Evolutionary conservation across 2,329 filamentous ascomycete genomes (phyloP).

Genomic region (Talaromyces pinophilus): DNA sequence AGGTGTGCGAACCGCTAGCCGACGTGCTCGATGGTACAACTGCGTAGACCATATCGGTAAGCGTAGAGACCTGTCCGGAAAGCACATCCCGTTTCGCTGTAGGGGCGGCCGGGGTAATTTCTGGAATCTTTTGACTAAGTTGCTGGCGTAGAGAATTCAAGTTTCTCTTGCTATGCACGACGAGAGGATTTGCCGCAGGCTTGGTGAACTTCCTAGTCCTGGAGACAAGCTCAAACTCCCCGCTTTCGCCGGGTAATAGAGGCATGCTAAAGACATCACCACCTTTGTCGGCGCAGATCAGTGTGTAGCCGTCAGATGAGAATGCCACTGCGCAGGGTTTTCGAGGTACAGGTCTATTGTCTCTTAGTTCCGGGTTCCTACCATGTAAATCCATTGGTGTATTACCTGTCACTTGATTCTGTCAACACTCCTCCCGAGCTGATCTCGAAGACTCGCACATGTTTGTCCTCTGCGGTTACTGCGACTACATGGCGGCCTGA

Average conservation of each 20-base stretch:
- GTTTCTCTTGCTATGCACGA: constrained; percentile 65
- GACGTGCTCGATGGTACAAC: constrained; percentile 50
- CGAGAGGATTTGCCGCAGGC: constrained; percentile 59
- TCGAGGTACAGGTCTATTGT: constrained; percentile 76
- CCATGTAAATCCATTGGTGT: not conserved
- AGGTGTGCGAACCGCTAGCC: constrained; percentile 53
- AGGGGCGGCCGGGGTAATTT: constrained; percentile 42
- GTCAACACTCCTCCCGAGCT: constrained; percentile 61
- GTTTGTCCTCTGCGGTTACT: constrained; percentile 89
- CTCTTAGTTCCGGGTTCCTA: constrained; percentile 1
- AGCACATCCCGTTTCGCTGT: constrained; percentile 75
- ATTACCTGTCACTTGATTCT: constrained; percentile 71
- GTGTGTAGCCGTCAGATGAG: constrained; percentile 67
- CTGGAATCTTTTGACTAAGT: constrained; percentile 49
- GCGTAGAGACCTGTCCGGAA: constrained; percentile 91
- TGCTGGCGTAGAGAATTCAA: constrained; percentile 60
- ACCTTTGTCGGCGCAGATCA: constrained; percentile 90
- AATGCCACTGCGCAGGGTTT: constrained; percentile 76
- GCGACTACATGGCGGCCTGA: constrained; percentile 69
- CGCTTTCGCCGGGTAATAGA: constrained; percentile 53
- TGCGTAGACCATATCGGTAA: constrained; percentile 70
- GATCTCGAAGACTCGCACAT: constrained; percentile 76
- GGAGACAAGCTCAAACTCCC: constrained; percentile 15
- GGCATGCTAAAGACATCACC: constrained; percentile 93
- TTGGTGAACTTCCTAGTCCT: constrained; percentile 42